Percentiles rank a stretch among this genome's conserved stretches.
These are phyloP conservation scores for Marasmius tenuissimus DNA, from an alignment of 1,284 basidiomycete species.

Conservation along the genomic window DNA sequence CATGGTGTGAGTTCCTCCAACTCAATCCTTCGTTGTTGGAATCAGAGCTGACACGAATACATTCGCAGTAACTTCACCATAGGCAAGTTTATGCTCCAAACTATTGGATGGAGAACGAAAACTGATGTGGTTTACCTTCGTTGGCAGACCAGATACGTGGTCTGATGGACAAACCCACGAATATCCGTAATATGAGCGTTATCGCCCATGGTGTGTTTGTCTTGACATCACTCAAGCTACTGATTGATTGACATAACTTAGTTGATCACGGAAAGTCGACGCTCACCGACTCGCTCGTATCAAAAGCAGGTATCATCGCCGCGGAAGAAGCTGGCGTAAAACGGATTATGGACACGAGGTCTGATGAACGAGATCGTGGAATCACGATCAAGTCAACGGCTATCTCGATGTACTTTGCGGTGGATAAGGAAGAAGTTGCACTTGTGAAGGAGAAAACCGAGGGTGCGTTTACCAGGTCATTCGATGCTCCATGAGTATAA, in stretches of 20 bases:
- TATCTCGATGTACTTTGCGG: constrained; percentile 99
- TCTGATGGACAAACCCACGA: constrained; percentile 90
- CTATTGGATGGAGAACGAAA: constrained; percentile 4
- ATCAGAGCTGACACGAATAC: constrained; percentile 20
- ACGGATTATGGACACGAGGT: constrained; percentile 97
- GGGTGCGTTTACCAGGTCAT: constrained; percentile 47
- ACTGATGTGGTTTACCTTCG: constrained; percentile 12
- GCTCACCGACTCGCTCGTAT: constrained; percentile 97
- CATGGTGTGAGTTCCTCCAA: constrained; percentile 72
- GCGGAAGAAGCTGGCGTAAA: constrained; percentile 93
- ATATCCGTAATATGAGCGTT: constrained; percentile 99
- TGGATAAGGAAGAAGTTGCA: constrained; percentile 85
- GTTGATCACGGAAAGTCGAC: constrained; percentile 99
- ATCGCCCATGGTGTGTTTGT: constrained; percentile 82
- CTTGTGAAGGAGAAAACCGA: constrained; percentile 94
- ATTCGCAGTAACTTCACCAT: constrained; percentile 79
- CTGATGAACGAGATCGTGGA: constrained; percentile 99
- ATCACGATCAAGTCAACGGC: constrained; percentile 99
- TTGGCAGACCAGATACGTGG: constrained; percentile 80
- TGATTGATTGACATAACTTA: constrained; percentile 29
- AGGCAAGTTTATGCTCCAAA: constrained; percentile 52
- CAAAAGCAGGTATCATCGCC: constrained; percentile 99
- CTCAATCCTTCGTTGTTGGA: constrained; percentile 29
- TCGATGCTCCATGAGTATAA: constrained; percentile 12
- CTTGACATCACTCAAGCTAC: constrained; percentile 4